Evolutionary conservation across 2,329 filamentous ascomycete genomes (phyloP), one percentile per base, ranked within the genome.

Genomic region (Trichoderma breve): DNA sequence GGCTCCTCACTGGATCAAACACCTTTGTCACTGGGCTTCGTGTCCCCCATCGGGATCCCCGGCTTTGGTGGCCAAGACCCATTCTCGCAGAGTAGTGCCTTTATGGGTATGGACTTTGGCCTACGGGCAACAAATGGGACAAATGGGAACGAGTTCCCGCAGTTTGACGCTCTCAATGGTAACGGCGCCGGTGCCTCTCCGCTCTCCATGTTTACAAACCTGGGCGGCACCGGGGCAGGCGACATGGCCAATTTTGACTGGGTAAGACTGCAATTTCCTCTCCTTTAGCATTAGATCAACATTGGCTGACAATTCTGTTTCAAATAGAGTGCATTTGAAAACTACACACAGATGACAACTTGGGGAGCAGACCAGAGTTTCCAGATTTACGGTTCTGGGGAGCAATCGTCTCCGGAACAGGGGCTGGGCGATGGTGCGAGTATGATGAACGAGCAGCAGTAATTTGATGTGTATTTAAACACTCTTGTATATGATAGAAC

Each of bases 171-270:
- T 5, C 74, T 81, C 60, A 79, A 77, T 43, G 32, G 32, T 39
- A 32, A n/a, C 3, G 58, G 21, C 2, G 74, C 73, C 5, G 66
- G 74, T 14, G 78, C 75, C 32, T 88, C 86, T 58, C 86, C 87
- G 4, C 83, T 88, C 73, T 85, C 85, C 62, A 86, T 89, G 84
- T 86, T 88, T 73, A 84, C 82, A 21, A 86, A 82, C 63, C 76
- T 86, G 70, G 81, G 81, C 21, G 78, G 74, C 65, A 74, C 76
- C 12, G 70, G 74, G 34, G 77, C 76, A 9, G 74, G 85, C 77
- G 86, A 87, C 47, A 80, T 89, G 64, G 81, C 83, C 57, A 88
- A 86, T 63, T 87, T 90, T 77, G 87, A 90, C 79, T 90, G 88
- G 88, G 88, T 89, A 83, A 79, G 86, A 77, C 61, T 60, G 12